Evolutionary conservation across 306 rosid species (phyloP), one percentile per base, ranked within the genome.

Genomic region (Albizia julibrissin): DNA sequence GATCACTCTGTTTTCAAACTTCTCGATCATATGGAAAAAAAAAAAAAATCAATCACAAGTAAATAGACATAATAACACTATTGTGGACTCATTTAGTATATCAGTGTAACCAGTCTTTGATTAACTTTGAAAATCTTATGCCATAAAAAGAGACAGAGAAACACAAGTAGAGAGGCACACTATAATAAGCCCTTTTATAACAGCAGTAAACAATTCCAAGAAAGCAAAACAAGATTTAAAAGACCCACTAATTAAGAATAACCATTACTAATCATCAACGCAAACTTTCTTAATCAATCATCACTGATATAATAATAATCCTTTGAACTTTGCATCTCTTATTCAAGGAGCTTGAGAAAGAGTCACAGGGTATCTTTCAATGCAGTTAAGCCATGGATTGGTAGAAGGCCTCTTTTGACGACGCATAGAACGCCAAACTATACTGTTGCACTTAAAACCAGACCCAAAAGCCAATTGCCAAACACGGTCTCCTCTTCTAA

Each of bases 381-480:
- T 79, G 91, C 92, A 91, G 21, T 91, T 91, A 73, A 95, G 94
- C 99, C 99, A 95, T 29, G 99, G 98, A 76, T 85, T 94, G 54
- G 76, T 79, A 3, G 87, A 40, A 61, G 97, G 97, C 84, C 88
- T 95, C 74, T 80, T 75, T 24, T 86, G 58, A 0, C 93, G 83
- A 9, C 91, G 82, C 92, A 95, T 87, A 0, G 98, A 81, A 43
- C 91, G 86, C 99, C 99, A 95, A 64, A 95, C 98, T 3, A 87
- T 49, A 61, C 97, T 92, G 89, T 95, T 95, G 76, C 99, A 93
- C 90, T 95, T 95, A 84, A 95, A 95, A 1, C 99, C 99, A 8
- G 99, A 95, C 24, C 99, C 99, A 75, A 93, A 95, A 4, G 97
- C 97, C 69, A 95, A 83, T 82, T 92, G 97, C 99, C 99, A 95